Base-by-base conservation (phyloP, 768 basidiomycete species). In the Amanita molliuscula region DNA sequence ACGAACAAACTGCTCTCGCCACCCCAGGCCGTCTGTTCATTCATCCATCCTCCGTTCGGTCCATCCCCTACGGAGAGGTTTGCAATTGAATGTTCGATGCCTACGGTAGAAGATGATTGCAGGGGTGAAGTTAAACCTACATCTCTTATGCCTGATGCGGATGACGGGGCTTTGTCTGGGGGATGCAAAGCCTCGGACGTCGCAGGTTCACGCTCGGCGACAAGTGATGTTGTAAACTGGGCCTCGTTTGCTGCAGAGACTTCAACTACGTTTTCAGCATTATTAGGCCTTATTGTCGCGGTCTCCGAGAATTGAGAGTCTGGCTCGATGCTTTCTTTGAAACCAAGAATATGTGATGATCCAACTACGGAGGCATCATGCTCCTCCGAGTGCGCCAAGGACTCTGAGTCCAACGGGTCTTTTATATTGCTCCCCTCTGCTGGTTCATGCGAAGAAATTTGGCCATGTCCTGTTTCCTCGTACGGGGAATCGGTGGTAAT, bases 251-350 rank as follows among this genome's bases (percentile, higher is more conserved):
- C 33, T 34, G 29, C 13, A 21, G 40, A 20, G 9, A 4, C 18
- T 34, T 50, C 41, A 13, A 57, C 63, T 34, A 56, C 55, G 33
- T 67, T 65, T 53, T 65, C 68, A 31, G 58, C 56, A 51, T 65
- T 60, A 9, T 64, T 62, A 1, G 73, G 62, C 57, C 73, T 55
- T 55, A 73, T 70, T 37, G 67, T 69, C 29, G 68, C 69, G 26
- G 65, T 73, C 61, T 75, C 72, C 28, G 70, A 71, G 56, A 68
- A 70, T 36, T 61, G 58, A 50, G 59, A 13, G 16, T 47, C 23
- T 26, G 21, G 47, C 53, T 67, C 61, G 52, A 77, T 54, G 55
- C 75, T 76, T 62, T 79, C 73, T 55, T 70, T 73, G 63, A 80
- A 79, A 4, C 79, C 79, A n/a, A 76, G 75, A 8, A 69, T 65